Evolutionary conservation across 805 yeast species (phyloP), one percentile per base, ranked within the genome.

Genomic region (Starmerella bacillaris): DNA sequence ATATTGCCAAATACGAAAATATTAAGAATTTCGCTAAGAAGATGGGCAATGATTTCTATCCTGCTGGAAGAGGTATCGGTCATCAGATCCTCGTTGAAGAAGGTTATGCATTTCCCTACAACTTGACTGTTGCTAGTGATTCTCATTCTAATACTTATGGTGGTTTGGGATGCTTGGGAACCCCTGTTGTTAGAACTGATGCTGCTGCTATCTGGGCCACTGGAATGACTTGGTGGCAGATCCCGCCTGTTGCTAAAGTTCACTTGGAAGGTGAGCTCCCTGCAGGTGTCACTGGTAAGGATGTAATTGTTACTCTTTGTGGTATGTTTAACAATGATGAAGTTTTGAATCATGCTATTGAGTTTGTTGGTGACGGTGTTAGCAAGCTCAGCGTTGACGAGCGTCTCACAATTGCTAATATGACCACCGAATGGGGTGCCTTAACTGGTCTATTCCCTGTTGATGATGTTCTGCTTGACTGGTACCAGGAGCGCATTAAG

Each of bases 221-320:
- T 0, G 96, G 96, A 27, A 92, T 83, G 60, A 89, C 98, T 3
- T 89, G 99, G 99, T 89, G 98, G 98, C 98, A 92, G 68, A 80
- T 89, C 37, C 99, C 99, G 3, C 96, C 98, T 1, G 96, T 89
- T 18, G 98, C 96, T 24, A 72, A 74, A 50, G 96, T 89, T 7
- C 92, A 80, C 55, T 67, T 89, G 37, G 63, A 67, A 44, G 94
- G 94, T 29, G 57, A 68, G 46, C 66, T 89, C 39, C 94, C 92
- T 9, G 59, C 66, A 34, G 94, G 94, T 14, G 83, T 80, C 14
- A 73, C 93, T 3, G 99, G 99, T 42, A 89, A 89, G 57, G 99
- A 89, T 59, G 89, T 89, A 34, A 89, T 89, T 54, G 92, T 92
- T 17, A 89, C 95, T 0, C 65, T 89, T 30, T 89, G 99, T 64